Evolutionary conservation across 352 stramenopile genomes (phyloP).

Genomic region (Pythium insidiosum): DNA sequence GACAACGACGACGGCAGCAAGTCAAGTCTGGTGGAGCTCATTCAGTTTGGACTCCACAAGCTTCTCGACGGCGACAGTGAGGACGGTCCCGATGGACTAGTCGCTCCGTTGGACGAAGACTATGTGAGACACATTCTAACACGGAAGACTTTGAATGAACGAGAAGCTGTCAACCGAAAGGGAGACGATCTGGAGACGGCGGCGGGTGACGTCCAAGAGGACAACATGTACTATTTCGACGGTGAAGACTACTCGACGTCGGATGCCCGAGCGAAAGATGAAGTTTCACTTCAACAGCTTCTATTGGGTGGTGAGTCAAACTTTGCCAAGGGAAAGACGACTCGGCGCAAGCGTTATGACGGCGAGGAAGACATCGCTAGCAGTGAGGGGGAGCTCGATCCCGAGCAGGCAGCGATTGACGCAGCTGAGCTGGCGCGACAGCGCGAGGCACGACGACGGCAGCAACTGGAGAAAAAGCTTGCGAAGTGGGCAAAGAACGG

Average conservation of each 20-base stretch:
- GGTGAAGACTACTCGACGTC: conserved; percentile 59
- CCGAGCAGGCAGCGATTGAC: conserved; percentile 8
- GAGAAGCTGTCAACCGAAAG: conserved; percentile 4
- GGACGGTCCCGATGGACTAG: conserved; percentile 22
- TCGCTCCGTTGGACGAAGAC: conserved; percentile 42
- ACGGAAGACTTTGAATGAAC: conserved; percentile 20
- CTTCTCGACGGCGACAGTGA: conserved; percentile 34
- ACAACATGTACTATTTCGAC: conserved; percentile 85
- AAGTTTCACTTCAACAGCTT: conserved; percentile 28
- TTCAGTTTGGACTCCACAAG: conserved; percentile 71
- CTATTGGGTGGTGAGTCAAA: conserved; percentile 16
- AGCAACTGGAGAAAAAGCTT: conserved; percentile 36
- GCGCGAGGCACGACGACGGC: conserved; percentile 31
- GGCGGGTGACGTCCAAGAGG: conserved; percentile 49
- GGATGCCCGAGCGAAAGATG: conserved; percentile 29
- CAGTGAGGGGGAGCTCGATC: conserved; percentile 5
- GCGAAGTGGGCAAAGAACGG: conserved; percentile 50
- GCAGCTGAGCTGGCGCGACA: conserved; percentile 26
- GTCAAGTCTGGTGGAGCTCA: conserved; percentile 50
- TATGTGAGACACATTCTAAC: conserved; percentile 54
- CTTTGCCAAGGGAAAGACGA: conserved; percentile 20
- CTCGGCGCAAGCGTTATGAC: conserved; percentile 14
- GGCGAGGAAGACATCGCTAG: conserved; percentile 23
- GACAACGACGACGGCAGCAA: conserved; percentile 26
- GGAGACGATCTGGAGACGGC: conserved; percentile 38